Conservation (phyloP, 2,329 filamentous ascomycete genomes). For the Calonectria hongkongensis region DNA sequence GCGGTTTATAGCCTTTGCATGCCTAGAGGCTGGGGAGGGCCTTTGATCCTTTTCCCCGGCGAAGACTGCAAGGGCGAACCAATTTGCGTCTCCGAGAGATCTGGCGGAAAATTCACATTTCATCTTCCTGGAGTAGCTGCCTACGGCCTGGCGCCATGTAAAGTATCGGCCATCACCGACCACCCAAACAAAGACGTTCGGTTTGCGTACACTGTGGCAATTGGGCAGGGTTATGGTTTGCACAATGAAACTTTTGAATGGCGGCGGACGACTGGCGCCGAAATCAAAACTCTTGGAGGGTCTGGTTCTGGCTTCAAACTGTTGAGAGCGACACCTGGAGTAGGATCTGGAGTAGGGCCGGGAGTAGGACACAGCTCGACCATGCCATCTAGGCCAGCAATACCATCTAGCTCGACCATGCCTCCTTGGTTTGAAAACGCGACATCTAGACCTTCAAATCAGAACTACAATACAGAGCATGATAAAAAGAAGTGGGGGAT, state of each 20-base stretch:
- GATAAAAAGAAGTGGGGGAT: not conserved
- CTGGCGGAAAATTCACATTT: not conserved
- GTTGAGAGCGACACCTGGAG: not conserved
- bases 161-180: conserved; percentile 1
- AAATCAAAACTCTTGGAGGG: not conserved
- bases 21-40: conserved; percentile 5
- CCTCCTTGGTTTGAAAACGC: not conserved
- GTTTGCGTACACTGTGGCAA: not conserved
- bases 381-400: not conserved
- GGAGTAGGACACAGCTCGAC: not conserved
- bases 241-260: conserved; percentile 6
- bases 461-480: not conserved
- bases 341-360: too few relatives aligned
- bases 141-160: not conserved
- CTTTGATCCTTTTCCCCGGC: conserved; percentile 7
- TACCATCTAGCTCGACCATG: not conserved
- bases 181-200: not conserved
- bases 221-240: not conserved
- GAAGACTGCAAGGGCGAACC: conserved; percentile 12
- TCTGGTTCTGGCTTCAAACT: conserved; percentile 13
- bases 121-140: conserved; percentile 10
- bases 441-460: not conserved
- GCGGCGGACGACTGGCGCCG: not conserved
- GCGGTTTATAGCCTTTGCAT: conserved; percentile 7
- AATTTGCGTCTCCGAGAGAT: not conserved